Evolutionary conservation across 176 grass and related monocot species (phyloP), one percentile per base, ranked within the genome.

Genomic region (Tillandsia fasciculata): DNA sequence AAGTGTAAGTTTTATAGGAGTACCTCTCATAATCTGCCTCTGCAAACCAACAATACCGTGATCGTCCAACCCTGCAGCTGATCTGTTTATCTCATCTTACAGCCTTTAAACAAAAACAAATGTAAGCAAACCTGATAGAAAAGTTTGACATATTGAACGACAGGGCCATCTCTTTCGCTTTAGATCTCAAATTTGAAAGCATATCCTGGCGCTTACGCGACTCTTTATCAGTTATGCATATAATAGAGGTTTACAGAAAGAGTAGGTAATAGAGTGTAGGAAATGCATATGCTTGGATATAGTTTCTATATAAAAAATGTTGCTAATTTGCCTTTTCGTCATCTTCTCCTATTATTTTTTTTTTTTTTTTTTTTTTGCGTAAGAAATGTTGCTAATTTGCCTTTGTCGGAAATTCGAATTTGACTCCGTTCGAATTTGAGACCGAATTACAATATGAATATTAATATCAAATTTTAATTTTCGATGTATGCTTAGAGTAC

Each of bases 11-110:
- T 15, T 8, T 1, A 12, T 26, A 12, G 72, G 27, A 12, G 14
- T 83, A 87, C 91, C 87, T 86, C 80, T 87, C 12, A 96, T 91
- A 26, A 78, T 72, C 64, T 91, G 70, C 68, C 84, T 83, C 71
- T 91, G 91, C 28, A 96, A 33, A 50, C 64, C 29, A 69, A 91
- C 52, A 22, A 96, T 61, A 50, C 83, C 87, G 4, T 70, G 72
- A 49, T 86, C 81, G 29, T 88, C 91, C 79, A 91, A 82, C 11
- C 77, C 66, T 22, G n/a, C 69, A 63, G 67, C 49, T 20, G 20
- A 20, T 69, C 53, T 79, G 27, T 12, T 74, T 49, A 91, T 52
- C 50, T 90, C 91, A 49, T 85, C 83, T 33, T 33, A 33, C 29
- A 33, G 29, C 29, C 3, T 33, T 33, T 33, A 33, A 33, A 33